Evolutionary conservation across 2,329 filamentous ascomycete species (phyloP).

Genomic region (Colletotrichum sp.): DNA sequence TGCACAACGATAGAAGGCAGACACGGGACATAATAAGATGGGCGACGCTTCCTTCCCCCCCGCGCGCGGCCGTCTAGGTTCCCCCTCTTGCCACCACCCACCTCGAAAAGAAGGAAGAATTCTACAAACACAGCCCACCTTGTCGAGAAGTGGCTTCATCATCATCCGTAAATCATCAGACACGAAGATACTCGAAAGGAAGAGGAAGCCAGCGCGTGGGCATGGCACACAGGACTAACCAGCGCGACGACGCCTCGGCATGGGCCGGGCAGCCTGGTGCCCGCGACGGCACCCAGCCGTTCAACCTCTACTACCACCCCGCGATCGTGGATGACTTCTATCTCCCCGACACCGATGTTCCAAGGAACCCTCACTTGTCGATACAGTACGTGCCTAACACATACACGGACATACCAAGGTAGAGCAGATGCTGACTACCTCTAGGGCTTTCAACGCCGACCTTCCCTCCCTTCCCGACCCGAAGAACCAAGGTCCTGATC

Average conservation of each 20-base stretch:
- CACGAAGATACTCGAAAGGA: background rate
- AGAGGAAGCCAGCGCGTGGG: background rate
- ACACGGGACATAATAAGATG: background rate
- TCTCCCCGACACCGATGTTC: background rate
- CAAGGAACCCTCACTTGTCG: background rate
- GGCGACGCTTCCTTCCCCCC: background rate
- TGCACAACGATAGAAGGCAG: background rate
- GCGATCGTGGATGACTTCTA: background rate
- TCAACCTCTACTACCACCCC: background rate
- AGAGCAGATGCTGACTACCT: background rate
- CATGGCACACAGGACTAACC: background rate
- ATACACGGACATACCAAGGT: background rate
- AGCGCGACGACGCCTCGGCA: background rate
- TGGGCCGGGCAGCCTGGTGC: background rate
- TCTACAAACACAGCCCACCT: slow-evolving; percentile 4
- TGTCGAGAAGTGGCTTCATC: background rate
- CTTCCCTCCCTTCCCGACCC: background rate
- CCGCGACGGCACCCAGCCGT: background rate
- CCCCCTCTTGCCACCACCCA: background rate
- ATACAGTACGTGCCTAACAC: background rate
- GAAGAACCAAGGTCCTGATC: background rate
- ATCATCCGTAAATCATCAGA: background rate
- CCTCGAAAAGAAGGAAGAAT: background rate
- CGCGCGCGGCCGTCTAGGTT: background rate
- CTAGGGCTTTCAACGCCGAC: slow-evolving; percentile 1